Evolutionary conservation across 305 asterid species (phyloP), one percentile per base, ranked within the genome.

Genomic region (Euphrasia arctica): DNA sequence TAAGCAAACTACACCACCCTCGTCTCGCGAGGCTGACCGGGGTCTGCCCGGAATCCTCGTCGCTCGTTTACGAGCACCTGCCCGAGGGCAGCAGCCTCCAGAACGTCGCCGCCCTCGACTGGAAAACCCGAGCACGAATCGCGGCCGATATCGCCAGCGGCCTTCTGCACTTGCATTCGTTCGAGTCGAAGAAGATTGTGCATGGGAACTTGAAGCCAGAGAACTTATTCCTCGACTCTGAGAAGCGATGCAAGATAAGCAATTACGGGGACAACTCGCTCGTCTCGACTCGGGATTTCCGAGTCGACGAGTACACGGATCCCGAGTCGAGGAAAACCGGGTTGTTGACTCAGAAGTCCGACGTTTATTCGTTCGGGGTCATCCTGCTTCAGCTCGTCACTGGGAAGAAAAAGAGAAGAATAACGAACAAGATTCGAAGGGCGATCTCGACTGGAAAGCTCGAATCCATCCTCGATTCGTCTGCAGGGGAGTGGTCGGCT

Each of bases 151-250:
- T 83, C 48, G 94, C 91, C 9, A 75, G 79, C 43, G 87, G 79
- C 29, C 91, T 91, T 72, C 60, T 82, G 41, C 79, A 73, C 77
- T 72, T 91, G 76, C 98, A 88, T 67, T 81, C 87, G 50, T 73
- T 66, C 28, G 52, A 68, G 31, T 79, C 79, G 22, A 77, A 82
- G 70, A 74, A 65, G 61, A 56, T 77, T 5, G 74, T 76, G 11
- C 98, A 91, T 45, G 95, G 98, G 54, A 72, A 85, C 75, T 71
- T 91, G 73, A 88, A 82, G 64, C 96, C 87, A 7, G 83, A 74
- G 50, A 91, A 86, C 74, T 47, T 91, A 64, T 91, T 88, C 63
- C 77, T 88, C 7, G 89, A 85, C 71, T 67, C 85, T 4, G 57
- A 67, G 42, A 68, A 66, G 69, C 71, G 76, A 73, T 84, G 95